Conservation (phyloP, 2,329 filamentous ascomycete species). For the Diaporthe citrichinensis region DNA sequence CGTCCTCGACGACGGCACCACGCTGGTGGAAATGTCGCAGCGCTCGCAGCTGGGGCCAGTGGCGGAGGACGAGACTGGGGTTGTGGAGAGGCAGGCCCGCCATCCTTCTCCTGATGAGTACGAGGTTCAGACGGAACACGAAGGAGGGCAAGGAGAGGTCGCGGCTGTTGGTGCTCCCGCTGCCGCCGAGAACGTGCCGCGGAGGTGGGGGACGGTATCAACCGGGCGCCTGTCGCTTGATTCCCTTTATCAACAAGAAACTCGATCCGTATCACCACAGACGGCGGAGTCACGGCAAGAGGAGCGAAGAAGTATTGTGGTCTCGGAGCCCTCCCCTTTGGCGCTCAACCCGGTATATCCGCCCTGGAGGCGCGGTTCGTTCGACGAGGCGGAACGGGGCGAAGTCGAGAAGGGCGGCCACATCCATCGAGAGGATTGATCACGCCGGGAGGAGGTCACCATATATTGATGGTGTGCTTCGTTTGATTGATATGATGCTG, state of each 20-base stretch:
- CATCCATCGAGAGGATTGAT: background rate
- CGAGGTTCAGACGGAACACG: background rate
- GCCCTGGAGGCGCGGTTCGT: constrained; percentile 1
- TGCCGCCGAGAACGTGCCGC: background rate
- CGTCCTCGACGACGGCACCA: constrained; percentile 34
- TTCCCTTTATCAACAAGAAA: constrained; percentile 24
- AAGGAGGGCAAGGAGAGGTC: background rate
- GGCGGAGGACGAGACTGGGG: background rate
- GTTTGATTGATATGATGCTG: background rate
- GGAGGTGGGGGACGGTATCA: constrained; percentile 16
- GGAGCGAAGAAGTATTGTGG: background rate
- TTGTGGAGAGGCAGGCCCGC: background rate
- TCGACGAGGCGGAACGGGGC: constrained; percentile 5
- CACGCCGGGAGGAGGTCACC: too few species aligned
- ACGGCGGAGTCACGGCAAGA: background rate
- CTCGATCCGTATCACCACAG: background rate
- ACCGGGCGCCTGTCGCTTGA: constrained; percentile 25
- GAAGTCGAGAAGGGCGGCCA: background rate
- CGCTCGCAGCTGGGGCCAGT: constrained; percentile 5
- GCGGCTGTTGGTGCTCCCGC: background rate
- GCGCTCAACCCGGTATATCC: background rate
- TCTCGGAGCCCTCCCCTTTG: constrained; percentile 4
- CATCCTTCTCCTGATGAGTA: background rate
- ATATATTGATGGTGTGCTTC: background rate
- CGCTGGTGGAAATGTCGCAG: constrained; percentile 35